Conservation (phyloP, 345 rosid species). For the Diplotaxis tenuifolia region DNA sequence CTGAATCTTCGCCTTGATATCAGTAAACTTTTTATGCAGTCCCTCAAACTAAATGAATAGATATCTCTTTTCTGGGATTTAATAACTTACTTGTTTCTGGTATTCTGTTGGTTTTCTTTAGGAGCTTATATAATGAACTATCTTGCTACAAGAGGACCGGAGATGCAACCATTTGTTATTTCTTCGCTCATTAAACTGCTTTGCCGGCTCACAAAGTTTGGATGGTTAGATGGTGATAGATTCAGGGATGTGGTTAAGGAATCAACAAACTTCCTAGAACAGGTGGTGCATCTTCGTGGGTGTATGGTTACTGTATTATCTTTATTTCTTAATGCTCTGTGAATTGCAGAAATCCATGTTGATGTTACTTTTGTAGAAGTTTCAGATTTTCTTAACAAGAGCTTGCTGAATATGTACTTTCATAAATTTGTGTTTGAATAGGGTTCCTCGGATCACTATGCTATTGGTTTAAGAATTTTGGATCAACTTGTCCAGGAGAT, state of each 20-base stretch:
- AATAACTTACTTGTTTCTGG: conserved; percentile 16
- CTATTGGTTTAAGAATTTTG: conserved; percentile 91
- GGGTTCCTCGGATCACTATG: conserved; percentile 84
- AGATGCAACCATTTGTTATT: conserved; percentile 77
- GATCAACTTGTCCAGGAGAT: conserved; percentile 98
- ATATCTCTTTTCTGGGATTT: neutral
- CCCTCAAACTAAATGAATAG: neutral
- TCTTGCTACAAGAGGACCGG: conserved; percentile 89
- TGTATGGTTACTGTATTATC: conserved; percentile 16
- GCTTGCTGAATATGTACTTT: conserved; percentile 20
- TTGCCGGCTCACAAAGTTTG: conserved; percentile 91
- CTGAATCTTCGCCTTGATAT: conserved; percentile 90
- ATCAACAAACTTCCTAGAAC: conserved; percentile 79
- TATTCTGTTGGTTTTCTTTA: conserved; percentile 25
- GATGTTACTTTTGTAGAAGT: conserved; percentile 14
- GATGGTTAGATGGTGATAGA: conserved; percentile 97
- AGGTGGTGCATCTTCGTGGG: conserved; percentile 49
- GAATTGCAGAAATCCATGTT: neutral
- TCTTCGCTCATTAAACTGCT: conserved; percentile 85
- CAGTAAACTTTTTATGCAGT: conserved; percentile 44
- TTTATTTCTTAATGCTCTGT: conserved; percentile 21
- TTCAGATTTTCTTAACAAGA: neutral
- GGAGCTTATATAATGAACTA: conserved; percentile 84
- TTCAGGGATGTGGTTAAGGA: conserved; percentile 86
- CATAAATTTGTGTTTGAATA: conserved; percentile 35